Conservation (phyloP, 2,329 filamentous ascomycete genomes). For the Arachnomyces sp. region DNA sequence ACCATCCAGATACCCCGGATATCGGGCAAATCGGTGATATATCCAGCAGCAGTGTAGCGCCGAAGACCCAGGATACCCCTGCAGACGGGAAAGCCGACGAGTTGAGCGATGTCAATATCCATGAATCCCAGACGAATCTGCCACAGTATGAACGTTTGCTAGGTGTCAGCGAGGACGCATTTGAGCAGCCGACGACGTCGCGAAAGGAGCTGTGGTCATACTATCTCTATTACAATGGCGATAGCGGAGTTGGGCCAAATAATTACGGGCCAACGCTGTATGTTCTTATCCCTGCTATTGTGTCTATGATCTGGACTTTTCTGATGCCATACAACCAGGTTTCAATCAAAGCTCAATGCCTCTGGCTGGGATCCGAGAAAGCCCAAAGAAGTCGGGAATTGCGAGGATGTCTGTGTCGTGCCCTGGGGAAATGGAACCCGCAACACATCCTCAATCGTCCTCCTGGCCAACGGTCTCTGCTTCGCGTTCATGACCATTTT, state of each 20-base stretch:
- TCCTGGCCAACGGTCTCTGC: conserved; percentile 37
- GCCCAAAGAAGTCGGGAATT: too few relatives aligned
- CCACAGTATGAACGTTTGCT: conserved; percentile 31
- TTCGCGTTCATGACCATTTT: conserved; percentile 37
- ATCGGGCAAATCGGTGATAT: too few relatives aligned
- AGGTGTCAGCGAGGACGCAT: conserved; percentile 27
- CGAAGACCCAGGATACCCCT: too few relatives aligned
- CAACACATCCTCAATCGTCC: conserved; percentile 31
- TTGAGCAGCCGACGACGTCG: conserved; percentile 33
- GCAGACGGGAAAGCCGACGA: too few relatives aligned
- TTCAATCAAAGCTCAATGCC: conserved; percentile 34
- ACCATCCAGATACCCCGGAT: too few relatives aligned
- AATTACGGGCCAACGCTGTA: conserved; percentile 36
- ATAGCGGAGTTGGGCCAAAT: conserved; percentile 37
- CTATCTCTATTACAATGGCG: conserved; percentile 40
- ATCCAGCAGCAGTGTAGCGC: too few relatives aligned
- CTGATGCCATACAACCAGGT: conserved; percentile 19
- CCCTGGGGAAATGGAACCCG: conserved; percentile 32
- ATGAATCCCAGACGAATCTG: conserved; percentile 11
- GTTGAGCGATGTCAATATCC: too few relatives aligned
- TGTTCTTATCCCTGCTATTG: conserved; percentile 3
- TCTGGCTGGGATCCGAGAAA: conserved; percentile 33
- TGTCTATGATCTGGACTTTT: too few relatives aligned
- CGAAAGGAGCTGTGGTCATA: conserved; percentile 37
- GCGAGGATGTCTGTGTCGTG: conserved; percentile 25